Conservation (phyloP, 148 eudicot genomes). For the Euryodendron excelsum region DNA sequence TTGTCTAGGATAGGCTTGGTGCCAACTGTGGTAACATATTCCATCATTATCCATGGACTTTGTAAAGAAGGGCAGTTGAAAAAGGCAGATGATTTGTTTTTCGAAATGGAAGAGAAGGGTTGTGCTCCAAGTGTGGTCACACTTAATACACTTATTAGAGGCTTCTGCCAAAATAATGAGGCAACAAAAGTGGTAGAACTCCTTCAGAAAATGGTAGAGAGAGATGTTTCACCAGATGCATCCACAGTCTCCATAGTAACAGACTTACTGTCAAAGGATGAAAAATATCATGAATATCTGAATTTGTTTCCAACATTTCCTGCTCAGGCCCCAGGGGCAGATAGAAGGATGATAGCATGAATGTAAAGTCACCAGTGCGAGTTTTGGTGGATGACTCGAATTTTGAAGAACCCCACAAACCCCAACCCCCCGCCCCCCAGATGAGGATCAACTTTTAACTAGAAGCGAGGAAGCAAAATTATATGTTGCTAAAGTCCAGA, state of each 20-base stretch:
- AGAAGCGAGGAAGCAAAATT: not conserved
- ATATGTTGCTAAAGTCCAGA: not conserved
- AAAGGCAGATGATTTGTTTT: constrained; percentile 18
- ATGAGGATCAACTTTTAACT: not conserved
- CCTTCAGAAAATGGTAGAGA: constrained; percentile 18
- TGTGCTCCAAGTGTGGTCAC: constrained; percentile 21
- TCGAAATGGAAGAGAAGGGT: constrained; percentile 28
- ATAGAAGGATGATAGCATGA: constrained; percentile 31
- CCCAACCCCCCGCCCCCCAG: no score
- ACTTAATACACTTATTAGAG: constrained; percentile 18
- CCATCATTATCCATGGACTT: constrained; percentile 20
- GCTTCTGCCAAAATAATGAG: constrained; percentile 15
- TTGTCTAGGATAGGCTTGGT: constrained; percentile 11
- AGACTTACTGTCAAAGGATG: constrained; percentile 7
- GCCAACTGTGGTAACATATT: constrained; percentile 18
- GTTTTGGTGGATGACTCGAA: not conserved
- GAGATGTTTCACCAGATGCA: constrained; percentile 18
- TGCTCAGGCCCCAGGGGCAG: not conserved
- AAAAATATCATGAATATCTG: constrained; percentile 5
- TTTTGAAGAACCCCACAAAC: not conserved
- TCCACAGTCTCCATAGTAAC: constrained; percentile 3
- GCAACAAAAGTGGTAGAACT: constrained; percentile 22
- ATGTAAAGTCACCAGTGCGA: constrained; percentile 18
- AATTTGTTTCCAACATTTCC: constrained; percentile 15
- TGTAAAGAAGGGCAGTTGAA: constrained; percentile 22